Evolutionary conservation across 2,329 filamentous ascomycete species (phyloP), one percentile per base, ranked within the genome.

Genomic region (Curvularia sp.): DNA sequence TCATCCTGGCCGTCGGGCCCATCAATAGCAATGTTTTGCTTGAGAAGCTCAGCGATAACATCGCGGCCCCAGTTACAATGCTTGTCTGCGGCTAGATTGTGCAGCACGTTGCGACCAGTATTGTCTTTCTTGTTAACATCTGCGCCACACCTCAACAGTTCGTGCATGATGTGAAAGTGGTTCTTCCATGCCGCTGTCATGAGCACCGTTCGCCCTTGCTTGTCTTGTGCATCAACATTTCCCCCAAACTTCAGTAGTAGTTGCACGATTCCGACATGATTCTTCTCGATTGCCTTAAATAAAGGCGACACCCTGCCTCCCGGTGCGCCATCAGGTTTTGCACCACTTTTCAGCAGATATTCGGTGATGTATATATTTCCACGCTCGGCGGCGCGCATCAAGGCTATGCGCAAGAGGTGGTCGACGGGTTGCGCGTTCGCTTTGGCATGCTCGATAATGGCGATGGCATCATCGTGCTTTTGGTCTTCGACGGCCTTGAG

Each of bases 31-130:
- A 79, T 78, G 22, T 74, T 69, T 4, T 76, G 77, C 20, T 69
- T 63, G 47, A 83, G 61, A 38, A 83, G 58, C 49, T 80, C 55
- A 15, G 73, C 68, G 18, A 83, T 75, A 18, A 82, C 77, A 58
- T 81, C 77, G 30, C 79, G 72, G 1, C 78, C 80, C 81, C 81
- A 83, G 38, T 82, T 78, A 57, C 78, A 80, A 57, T 78, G 75
- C 57, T 81, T 77, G 56, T 78, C 76, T 24, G 75, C 75, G 3
- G 76, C 76, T 41, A 78, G 55, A 39, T 77, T 77, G 49, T 77
- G 71, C 42, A 78, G 61, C 5, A 77, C 68, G 53, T 76, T 76
- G 44, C 74, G 66, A 15, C 69, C 69, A 20, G 66, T 67, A 13
- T 70, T 69, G 57, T 77, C 76, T 43, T 70, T 70, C 35, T 72